Evolutionary conservation across 2,329 filamentous ascomycete genomes (phyloP), one percentile per base, ranked within the genome.

Genomic region (Ophiocordyceps sinensis): DNA sequence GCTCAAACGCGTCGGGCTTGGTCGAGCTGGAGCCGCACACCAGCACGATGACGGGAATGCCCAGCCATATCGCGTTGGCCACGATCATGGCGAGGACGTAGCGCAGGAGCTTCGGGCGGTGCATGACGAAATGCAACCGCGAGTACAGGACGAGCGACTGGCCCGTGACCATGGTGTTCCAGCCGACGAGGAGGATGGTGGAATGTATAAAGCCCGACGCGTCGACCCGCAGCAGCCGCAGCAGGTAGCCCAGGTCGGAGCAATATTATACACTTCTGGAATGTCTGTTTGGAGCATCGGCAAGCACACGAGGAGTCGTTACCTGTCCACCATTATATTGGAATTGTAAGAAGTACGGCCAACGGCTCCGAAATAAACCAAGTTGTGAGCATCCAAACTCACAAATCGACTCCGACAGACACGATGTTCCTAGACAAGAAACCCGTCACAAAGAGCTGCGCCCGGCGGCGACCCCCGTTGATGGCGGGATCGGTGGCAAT

Each of bases 61-160:
- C 69, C 8, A 77, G 51, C 17, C 75, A 49, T 17, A 75, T 46
- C 4, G 65, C 64, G 49, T 78, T 67, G 45, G 61, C 49, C 38
- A 78, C 64, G 43, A 82, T 79, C 69, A 80, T 75, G 42, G 48
- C 60, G 3, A 77, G 61, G 0, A 75, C 67, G 19, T 62, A 60
- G 2, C 63, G 64, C 1, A 79, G 60, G 3, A 68, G 54, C 3
- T 56, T 55, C 21, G 65, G 46, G 59, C 73, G 70, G 13, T 66
- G 66, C 13, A 75, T 61, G 14, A 80, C 65, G 3, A 81, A 63
- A 49, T 79, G 74, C 2, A 80, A 61, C 1, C 77, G 67, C 1
- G 74, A 79, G 57, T 75, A 81, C 1, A 81, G 59, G 2, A 80
- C 75, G 15, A 79, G 50, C 0, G 70, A 70, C 51, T 79, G 73